Percentiles rank a stretch among this genome's conserved stretches.
phyloP scores from a whole-genome alignment of 805 yeast species.

The Millerozyma miso region DNA sequence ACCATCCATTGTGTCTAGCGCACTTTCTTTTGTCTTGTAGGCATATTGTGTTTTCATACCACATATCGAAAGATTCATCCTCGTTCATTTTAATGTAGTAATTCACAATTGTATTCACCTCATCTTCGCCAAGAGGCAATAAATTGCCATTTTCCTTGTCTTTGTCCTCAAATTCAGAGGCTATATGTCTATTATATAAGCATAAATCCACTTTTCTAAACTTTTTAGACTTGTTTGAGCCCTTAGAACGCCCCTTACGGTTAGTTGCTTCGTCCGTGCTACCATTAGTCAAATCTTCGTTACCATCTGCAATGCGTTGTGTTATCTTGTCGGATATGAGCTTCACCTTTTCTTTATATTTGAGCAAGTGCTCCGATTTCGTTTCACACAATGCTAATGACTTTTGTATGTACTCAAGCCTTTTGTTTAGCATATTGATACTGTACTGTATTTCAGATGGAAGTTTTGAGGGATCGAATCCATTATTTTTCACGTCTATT shows the following conservation, averaged over 20 bases:
- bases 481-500: slow-evolving; percentile 14
- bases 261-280: slow-evolving; percentile 11
- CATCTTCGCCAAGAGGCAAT: slow-evolving; percentile 4
- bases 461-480: slow-evolving; percentile 12
- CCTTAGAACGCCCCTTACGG: slow-evolving; percentile 7
- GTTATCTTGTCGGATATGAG: slow-evolving; percentile 33
- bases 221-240: slow-evolving; percentile 9
- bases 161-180: slow-evolving; percentile 8
- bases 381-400: slow-evolving; percentile 10
- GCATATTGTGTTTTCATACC: slow-evolving; percentile 32
- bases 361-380: slow-evolving; percentile 20
- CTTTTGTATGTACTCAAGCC: slow-evolving; percentile 11
- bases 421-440: slow-evolving; percentile 16
- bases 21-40: slow-evolving; percentile 54
- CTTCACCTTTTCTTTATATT: slow-evolving; percentile 34
- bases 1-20: slow-evolving; percentile 51
- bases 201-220: slow-evolving; percentile 47
- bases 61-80: slow-evolving; percentile 9
- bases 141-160: slow-evolving; percentile 14
- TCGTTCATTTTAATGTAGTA: slow-evolving; percentile 10
- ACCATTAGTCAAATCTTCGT: slow-evolving; percentile 6
- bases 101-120: neutral
- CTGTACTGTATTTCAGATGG: slow-evolving; percentile 13
- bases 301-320: slow-evolving; percentile 3
- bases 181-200: slow-evolving; percentile 41